These are phyloP conservation scores for Sclerotinia borealis DNA, from an alignment of 2,329 filamentous ascomycete species.

Conservation along the genomic window DNA sequence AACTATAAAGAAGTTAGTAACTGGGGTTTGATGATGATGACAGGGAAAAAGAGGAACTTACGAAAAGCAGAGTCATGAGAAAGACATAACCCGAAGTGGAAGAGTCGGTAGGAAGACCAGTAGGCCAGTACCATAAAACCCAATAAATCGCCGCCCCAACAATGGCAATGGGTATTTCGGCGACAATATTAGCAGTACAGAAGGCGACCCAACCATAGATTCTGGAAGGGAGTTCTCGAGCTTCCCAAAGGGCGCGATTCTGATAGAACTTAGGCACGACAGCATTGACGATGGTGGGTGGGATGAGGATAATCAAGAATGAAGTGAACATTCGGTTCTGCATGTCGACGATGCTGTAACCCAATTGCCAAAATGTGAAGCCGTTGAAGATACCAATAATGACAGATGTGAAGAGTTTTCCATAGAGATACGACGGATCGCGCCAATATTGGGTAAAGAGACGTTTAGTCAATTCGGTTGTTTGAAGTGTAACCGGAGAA, in stretches of 20 bases:
- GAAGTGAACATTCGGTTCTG: conserved; percentile 72
- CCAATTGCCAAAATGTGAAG: conserved; percentile 70
- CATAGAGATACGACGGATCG: conserved; percentile 69
- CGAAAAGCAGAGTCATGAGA: conserved; percentile 70
- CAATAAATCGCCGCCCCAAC: conserved; percentile 62
- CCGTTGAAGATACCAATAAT: conserved; percentile 73
- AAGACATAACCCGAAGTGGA: conserved; percentile 67
- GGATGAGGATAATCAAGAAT: conserved; percentile 57
- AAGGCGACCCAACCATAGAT: conserved; percentile 78
- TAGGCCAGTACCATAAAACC: conserved; percentile 70
- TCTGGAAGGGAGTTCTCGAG: conserved; percentile 64
- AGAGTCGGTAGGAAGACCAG: conserved; percentile 61
- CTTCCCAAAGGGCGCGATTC: conserved; percentile 67
- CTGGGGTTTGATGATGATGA: neutral
- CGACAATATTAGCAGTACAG: conserved; percentile 64
- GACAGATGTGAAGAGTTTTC: conserved; percentile 66
- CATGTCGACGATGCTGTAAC: conserved; percentile 59
- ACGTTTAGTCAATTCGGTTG: conserved; percentile 59
- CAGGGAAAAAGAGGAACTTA: conserved; percentile 9
- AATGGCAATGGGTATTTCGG: conserved; percentile 66
- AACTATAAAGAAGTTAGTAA: neutral
- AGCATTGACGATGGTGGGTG: conserved; percentile 65
- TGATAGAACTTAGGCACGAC: conserved; percentile 73
- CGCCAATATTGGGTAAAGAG: conserved; percentile 71
- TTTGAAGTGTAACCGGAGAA: conserved; percentile 58